Base-by-base conservation (phyloP, 2,329 filamentous ascomycete genomes). In the Colletotrichum brevisporum region DNA sequence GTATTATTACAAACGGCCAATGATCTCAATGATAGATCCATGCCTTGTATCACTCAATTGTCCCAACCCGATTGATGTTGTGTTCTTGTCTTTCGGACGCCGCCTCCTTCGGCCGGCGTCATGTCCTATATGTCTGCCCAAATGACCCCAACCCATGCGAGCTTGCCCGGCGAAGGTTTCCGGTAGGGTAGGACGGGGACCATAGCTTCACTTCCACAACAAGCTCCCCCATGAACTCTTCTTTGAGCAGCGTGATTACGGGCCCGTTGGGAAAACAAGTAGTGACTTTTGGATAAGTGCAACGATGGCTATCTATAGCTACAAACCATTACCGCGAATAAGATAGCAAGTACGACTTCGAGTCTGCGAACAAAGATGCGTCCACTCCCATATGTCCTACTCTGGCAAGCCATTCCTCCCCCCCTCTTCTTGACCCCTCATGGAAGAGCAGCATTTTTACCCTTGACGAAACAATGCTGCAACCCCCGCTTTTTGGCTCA, bases 1-100 rank as follows among this genome's bases (percentile, higher is more conserved):
- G 67, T 70, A 70, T 18, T 58, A 70, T 69, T 53, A 57, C 47
- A 48, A 63, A 69, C 41, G 67, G 67, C 64, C 57, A 58, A 63
- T 68, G 53, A 63, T 63, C 53, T 63, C 27, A 47, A 12, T 13
- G 63, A 70, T 54, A 63, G 67, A 70, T 63, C 45, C 54, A 70
- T 67, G 64, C 58, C 67, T 51, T 55, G 48, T 69, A 69, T 41
- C 52, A 54, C 31, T 10, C 41, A n/a, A 21, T 12, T 50, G 47
- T 21, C 24, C 12, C 45, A 4, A 50, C 12, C 6, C 3, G 47
- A 50, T 21, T 50, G 4, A 9, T 21, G n/a, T 16, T 9, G 45
- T 50, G 47, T n/a, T 43, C 2, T 43, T 15, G 13, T 43, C 41
- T 15, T n/a, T 43, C 15, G 41, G 5, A 15, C 41, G 41, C 15